These are phyloP conservation scores for Lippia alba DNA, from an alignment of 305 asterid genomes.

Conservation along the genomic window DNA sequence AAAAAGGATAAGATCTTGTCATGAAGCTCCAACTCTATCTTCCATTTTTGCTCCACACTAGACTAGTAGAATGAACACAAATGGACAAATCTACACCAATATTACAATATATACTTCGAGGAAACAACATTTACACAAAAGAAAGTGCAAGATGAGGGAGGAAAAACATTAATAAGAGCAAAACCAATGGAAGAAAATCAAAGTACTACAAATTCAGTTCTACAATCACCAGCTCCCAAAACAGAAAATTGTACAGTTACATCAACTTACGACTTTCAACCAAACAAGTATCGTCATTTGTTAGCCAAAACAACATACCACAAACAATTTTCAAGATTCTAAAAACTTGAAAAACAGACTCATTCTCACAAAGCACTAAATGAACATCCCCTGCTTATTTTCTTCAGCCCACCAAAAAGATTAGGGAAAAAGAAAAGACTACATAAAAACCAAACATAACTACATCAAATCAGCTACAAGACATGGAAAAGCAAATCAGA, in stretches of 20 bases:
- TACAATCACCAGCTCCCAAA: background rate
- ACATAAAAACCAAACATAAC: slow-evolving; percentile 28
- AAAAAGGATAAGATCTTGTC: background rate
- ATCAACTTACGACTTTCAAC: background rate
- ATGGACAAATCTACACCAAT: slow-evolving; percentile 4
- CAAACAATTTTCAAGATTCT: slow-evolving; percentile 8
- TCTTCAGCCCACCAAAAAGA: slow-evolving; percentile 24
- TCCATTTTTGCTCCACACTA: slow-evolving; percentile 5
- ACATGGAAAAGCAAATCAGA: slow-evolving; percentile 26
- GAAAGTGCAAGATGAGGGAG: background rate
- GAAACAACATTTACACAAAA: background rate
- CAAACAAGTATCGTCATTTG: background rate
- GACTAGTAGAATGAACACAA: background rate
- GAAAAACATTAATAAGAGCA: slow-evolving; percentile 11
- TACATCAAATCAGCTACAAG: slow-evolving; percentile 34
- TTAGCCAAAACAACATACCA: background rate
- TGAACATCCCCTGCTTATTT: slow-evolving; percentile 10
- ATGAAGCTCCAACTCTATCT: background rate
- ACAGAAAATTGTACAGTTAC: slow-evolving; percentile 1
- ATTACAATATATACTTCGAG: slow-evolving; percentile 4
- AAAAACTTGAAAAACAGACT: slow-evolving; percentile 8
- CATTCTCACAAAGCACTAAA: slow-evolving; percentile 14
- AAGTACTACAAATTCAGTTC: slow-evolving; percentile 8
- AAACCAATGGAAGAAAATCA: background rate
- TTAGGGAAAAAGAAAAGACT: background rate